Evolutionary conservation across 768 basidiomycete genomes (phyloP), one percentile per base, ranked within the genome.

Genomic region (Boletus pseudo-olivaceus): DNA sequence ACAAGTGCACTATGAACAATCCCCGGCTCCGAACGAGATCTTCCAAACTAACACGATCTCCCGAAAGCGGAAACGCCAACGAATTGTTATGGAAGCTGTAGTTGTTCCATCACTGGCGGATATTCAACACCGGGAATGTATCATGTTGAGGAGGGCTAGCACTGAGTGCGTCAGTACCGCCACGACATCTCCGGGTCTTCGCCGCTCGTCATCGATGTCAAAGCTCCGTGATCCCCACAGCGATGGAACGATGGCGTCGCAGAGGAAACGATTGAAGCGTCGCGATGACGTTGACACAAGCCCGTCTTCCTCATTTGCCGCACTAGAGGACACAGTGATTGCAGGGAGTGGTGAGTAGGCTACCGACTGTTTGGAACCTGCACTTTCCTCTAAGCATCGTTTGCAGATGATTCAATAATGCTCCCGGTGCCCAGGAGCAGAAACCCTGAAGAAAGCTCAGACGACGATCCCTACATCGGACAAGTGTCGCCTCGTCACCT

Each of bases 401-500:
- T 44, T 33, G 12, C 57, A 81, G 80, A 82, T 53, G 81, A 82
- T 55, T 81, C 81, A 0, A 78, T 81, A 57, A 73, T 75, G 64
- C 59, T 72, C 26, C 48, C 37, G 19, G 39, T 19, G 37, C 37
- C 53, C 3, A 39, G 19, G 14, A 49, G 45, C 20, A 55, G 27
- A n/a, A 37, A 32, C 15, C 11, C 23, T 37, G 51, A 54, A 26
- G 70, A 78, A 49, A 64, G 73, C 12, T 87, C 86, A 4, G 87
- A 88, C 59, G 85, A 90, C 53, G 84, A 87, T 57, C 78, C 77
- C 0, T 75, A 77, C 55, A 55, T 81, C 27, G 85, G 85, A 0
- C 84, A 87, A 66, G 83, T 87, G 17, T 87, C 84, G 0, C 85
- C 87, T n/a, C 79, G 80, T 55, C 83, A 83, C 60, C 67, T 88